Base-by-base conservation (phyloP, 2,329 filamentous ascomycete species). In the Alternaria consortialis region DNA sequence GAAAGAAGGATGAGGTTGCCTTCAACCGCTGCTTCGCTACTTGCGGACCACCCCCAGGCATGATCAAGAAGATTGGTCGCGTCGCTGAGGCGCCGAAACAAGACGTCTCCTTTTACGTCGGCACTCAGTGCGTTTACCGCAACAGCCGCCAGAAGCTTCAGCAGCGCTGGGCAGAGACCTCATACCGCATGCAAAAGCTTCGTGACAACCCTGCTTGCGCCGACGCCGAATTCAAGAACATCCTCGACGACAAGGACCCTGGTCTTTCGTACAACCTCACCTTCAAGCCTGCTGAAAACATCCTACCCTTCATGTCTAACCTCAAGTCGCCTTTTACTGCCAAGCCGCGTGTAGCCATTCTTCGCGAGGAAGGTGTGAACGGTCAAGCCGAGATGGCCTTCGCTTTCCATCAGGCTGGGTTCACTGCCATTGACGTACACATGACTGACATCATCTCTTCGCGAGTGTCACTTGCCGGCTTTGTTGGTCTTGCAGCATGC, bases 311-410 rank as follows among this genome's bases (percentile, higher is more conserved):
- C 63, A 85, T 87, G 63, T 84, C 87, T 4, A 87, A 85, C 62
- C 81, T 93, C 58, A 85, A 87, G 39, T 80, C 86, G 61, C 76
- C 84, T 59, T 87, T 93, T 75, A 84, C 84, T 64, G 86, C 79
- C 42, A 88, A 87, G 73, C 91, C 91, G 1, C 88, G 89, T 32
- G 94, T 99, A 25, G 95, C 95, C 43, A 97, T 99, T 70, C 88
- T 99, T 23, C 87, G 95, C 74, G 95, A 98, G 79, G 93, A 97
- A 79, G 95, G 95, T 77, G 92, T 97, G 68, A 98, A 99, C 81
- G 92, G 94, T 42, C 88, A 97, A 72, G 90, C 93, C n/a, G 95
- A 99, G 79, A 97, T 99, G 92, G 95, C 95, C 1, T 98, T 97
- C 74, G 93, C 94, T 50, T 98, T 98, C 85, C 89, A 91, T 67